Percentiles rank a stretch among this genome's conserved stretches.
Evolutionary conservation across 2,329 filamentous ascomycete genomes (phyloP).

Genomic region (Calonectria crousiana): DNA sequence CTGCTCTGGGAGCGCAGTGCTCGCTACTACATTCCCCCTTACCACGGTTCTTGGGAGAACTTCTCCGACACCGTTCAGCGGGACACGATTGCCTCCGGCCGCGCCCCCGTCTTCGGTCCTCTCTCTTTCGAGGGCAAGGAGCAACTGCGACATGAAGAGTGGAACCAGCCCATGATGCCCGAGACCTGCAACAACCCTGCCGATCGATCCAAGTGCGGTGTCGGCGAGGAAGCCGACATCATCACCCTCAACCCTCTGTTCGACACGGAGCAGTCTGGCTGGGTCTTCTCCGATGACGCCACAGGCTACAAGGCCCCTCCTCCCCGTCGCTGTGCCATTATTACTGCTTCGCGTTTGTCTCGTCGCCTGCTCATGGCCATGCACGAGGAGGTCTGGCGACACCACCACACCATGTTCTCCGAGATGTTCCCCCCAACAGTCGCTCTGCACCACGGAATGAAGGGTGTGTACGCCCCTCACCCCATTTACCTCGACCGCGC

Average conservation of each 20-base stretch:
- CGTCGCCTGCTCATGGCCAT: slow-evolving; percentile 76
- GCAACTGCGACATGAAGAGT: slow-evolving; percentile 63
- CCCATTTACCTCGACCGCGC: slow-evolving; percentile 83
- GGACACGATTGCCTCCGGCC: slow-evolving; percentile 66
- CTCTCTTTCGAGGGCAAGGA: slow-evolving; percentile 62
- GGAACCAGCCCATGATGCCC: slow-evolving; percentile 66
- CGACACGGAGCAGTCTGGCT: slow-evolving; percentile 77
- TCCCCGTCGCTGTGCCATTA: slow-evolving; percentile 78
- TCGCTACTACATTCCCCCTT: slow-evolving; percentile 80
- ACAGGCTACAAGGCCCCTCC: slow-evolving; percentile 75
- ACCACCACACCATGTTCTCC: slow-evolving; percentile 79
- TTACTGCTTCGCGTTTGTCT: slow-evolving; percentile 77
- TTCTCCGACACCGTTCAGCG: slow-evolving; percentile 75
- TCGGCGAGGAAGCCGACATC: slow-evolving; percentile 79
- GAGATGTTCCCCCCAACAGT: slow-evolving; percentile 83
- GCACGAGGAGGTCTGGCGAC: slow-evolving; percentile 78
- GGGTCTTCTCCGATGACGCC: slow-evolving; percentile 78
- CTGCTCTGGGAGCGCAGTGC: slow-evolving; percentile 83
- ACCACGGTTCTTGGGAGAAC: slow-evolving; percentile 79
- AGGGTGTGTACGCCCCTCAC: slow-evolving; percentile 85
- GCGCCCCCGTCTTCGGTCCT: slow-evolving; percentile 77
- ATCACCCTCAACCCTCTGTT: slow-evolving; percentile 85
- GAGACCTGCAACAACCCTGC: slow-evolving; percentile 65
- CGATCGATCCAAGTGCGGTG: slow-evolving; percentile 68
- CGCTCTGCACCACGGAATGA: slow-evolving; percentile 81